Evolutionary conservation across 306 rosid genomes (phyloP).

Genomic region (Crotalaria pallida): DNA sequence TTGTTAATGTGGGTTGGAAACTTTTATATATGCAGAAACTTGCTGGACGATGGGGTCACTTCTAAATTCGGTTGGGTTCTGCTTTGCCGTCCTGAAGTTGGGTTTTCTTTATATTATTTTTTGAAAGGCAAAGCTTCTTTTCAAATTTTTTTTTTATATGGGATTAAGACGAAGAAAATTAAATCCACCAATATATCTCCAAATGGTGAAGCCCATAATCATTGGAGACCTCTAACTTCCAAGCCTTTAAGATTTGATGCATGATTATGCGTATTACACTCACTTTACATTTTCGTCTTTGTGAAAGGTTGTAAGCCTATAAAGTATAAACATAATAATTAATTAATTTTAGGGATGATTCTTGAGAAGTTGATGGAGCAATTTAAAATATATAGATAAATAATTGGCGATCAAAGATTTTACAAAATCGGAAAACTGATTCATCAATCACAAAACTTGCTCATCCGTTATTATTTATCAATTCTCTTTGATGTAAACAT

Average conservation of each 20-base stretch:
- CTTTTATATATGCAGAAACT: constrained; percentile 22
- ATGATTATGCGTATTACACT: no score
- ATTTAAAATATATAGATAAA: neutral
- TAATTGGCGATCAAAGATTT: neutral
- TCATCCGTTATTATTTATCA: neutral
- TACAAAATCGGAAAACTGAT: neutral
- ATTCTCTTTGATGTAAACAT: neutral
- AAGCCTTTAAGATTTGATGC: no score
- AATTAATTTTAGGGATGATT: neutral
- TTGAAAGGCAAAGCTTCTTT: no score
- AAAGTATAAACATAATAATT: neutral
- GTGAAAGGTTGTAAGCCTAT: constrained; percentile 8
- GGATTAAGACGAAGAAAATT: no score
- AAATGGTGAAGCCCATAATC: no score
- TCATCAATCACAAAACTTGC: neutral
- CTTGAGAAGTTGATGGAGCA: neutral
- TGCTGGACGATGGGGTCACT: constrained; percentile 3
- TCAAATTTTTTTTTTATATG: no score
- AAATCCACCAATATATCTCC: no score
- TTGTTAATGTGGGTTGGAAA: constrained; percentile 11
- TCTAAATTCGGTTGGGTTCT: constrained; percentile 10
- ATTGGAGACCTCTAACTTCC: no score
- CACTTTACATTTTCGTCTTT: neutral
- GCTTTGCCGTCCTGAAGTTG: constrained; percentile 24
- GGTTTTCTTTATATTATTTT: neutral